phyloP scores from a whole-genome alignment of 2,329 filamentous ascomycete genomes.

The Beauveria asiatica region DNA sequence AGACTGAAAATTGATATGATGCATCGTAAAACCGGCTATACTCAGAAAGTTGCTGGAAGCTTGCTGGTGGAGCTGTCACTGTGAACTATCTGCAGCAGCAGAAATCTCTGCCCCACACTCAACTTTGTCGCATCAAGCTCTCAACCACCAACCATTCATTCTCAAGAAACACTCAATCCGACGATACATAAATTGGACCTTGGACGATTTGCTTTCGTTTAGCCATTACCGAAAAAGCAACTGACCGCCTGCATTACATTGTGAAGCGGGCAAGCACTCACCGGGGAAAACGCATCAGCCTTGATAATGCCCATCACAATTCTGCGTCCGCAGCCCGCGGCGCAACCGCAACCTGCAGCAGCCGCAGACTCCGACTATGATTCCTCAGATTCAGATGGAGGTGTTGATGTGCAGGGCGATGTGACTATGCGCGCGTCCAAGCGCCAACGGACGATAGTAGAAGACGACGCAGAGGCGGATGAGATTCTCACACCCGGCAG shows the following conservation, averaged over 20 bases:
- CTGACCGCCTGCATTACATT: too few relatives aligned
- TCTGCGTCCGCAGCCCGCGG: constrained; percentile 30
- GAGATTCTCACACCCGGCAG: constrained; percentile 82
- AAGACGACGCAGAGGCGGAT: constrained; percentile 22
- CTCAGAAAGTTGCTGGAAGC: neutral
- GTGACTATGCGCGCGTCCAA: constrained; percentile 36
- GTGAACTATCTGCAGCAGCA: neutral
- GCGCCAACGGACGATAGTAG: constrained; percentile 24
- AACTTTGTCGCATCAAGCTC: neutral
- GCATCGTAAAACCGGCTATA: neutral
- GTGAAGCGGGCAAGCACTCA: neutral
- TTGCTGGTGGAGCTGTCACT: neutral
- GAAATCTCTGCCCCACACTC: constrained; percentile 7
- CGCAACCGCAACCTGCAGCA: constrained; percentile 17
- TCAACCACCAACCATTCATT: neutral
- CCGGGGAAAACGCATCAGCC: neutral
- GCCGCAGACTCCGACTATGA: constrained; percentile 23
- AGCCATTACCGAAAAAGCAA: neutral
- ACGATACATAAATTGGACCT: too few relatives aligned
- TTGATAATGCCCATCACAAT: constrained; percentile 40
- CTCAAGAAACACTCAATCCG: neutral
- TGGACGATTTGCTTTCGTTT: neutral
- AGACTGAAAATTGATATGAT: neutral
- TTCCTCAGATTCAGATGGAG: constrained; percentile 31
- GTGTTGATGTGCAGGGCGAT: constrained; percentile 37